Evolutionary conservation across 73 alveolate species (phyloP).

Genomic region (Tetrahymena malaccensis): DNA sequence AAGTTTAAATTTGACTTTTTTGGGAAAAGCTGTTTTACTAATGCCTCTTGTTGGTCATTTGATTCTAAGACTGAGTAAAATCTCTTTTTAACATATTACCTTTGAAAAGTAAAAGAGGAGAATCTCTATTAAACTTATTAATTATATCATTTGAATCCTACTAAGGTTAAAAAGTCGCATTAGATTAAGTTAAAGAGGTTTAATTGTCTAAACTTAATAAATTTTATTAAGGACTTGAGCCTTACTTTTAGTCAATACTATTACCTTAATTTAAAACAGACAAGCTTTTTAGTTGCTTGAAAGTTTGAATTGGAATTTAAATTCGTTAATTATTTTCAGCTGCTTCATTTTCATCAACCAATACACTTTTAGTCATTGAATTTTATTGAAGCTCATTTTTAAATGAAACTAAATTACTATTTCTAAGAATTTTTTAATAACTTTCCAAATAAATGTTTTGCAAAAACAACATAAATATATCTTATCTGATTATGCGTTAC

Average conservation of each 20-base stretch:
- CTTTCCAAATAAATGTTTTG: not conserved
- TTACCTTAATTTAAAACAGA: not conserved
- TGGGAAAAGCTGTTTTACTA: not conserved
- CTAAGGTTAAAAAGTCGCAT: not conserved
- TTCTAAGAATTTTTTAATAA: not conserved
- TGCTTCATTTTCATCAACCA: not conserved
- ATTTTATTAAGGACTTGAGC: not conserved
- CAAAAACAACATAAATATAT: too few species aligned
- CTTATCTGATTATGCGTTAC: not conserved
- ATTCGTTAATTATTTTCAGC: not conserved
- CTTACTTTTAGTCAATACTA: not conserved
- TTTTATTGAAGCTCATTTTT: too few species aligned
- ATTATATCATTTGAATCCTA: not conserved
- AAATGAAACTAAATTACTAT: too few species aligned
- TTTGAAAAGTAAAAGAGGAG: not conserved
- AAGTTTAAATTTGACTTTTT: too few species aligned
- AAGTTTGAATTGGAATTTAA: not conserved
- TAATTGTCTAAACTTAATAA: not conserved
- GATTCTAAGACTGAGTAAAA: too few species aligned
- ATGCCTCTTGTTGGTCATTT: too few species aligned
- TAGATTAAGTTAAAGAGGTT: not conserved
- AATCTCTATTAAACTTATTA: not conserved
- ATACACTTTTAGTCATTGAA: not conserved
- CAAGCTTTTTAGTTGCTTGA: not conserved
- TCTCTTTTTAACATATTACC: too few species aligned